Conservation (phyloP, 768 basidiomycete genomes). For the Leccinum arenicola region DNA sequence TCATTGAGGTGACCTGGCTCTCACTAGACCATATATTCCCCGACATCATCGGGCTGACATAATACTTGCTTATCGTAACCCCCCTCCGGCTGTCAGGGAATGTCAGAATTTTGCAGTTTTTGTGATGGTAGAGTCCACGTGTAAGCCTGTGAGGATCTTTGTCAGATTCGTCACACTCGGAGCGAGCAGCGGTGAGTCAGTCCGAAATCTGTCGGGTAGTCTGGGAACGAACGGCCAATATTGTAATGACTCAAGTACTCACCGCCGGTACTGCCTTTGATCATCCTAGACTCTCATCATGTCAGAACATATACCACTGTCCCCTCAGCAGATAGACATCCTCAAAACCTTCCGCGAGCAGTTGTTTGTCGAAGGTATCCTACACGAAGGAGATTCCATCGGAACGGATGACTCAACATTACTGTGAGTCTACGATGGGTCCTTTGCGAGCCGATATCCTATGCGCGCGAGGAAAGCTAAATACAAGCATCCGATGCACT, state of each 20-base stretch:
- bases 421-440: conserved; percentile 40
- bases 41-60: too few relatives aligned
- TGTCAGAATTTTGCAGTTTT: too few relatives aligned
- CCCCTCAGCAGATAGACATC: conserved; percentile 34
- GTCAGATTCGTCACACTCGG: background rate
- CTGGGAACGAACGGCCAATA: background rate
- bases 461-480: conserved; percentile 4
- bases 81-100: too few relatives aligned
- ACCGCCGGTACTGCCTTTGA: background rate
- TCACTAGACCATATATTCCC: too few relatives aligned
- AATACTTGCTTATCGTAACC: too few relatives aligned
- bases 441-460: background rate
- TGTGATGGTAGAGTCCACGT: background rate
- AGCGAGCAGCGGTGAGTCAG: background rate
- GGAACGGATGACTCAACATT: conserved; percentile 60
- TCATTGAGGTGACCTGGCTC: too few relatives aligned
- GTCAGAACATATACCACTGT: conserved; percentile 13
- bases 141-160: background rate
- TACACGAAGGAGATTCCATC: conserved; percentile 59
- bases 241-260: background rate
- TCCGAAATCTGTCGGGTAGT: background rate
- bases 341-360: conserved; percentile 51
- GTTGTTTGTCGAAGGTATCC: conserved; percentile 48
- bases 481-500: background rate
- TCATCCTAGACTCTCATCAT: conserved; percentile 7